Evolutionary conservation across 345 rosid genomes (phyloP).

Genomic region (Geranium rotundifolium): DNA sequence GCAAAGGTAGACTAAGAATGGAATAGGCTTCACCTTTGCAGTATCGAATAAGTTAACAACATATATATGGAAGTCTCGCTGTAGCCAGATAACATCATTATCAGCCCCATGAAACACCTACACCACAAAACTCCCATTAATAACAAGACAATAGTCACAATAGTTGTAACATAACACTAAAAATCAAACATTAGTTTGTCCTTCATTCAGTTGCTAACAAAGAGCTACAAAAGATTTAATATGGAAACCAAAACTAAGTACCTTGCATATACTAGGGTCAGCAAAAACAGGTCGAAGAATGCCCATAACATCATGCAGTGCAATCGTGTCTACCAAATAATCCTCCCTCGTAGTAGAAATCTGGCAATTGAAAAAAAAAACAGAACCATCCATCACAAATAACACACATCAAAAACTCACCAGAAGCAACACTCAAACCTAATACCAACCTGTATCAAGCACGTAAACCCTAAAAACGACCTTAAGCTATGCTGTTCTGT

Average conservation of each 20-base stretch:
- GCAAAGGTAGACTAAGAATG: background rate
- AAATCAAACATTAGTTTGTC: background rate
- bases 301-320: constrained; percentile 66
- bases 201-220: background rate
- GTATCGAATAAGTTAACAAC: constrained; percentile 91
- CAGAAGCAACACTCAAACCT: background rate
- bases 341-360: constrained; percentile 57
- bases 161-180: no score
- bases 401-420: background rate
- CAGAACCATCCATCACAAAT: background rate
- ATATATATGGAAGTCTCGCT: constrained; percentile 87
- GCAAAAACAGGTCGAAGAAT: constrained; percentile 62
- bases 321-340: constrained; percentile 69
- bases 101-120: constrained; percentile 98
- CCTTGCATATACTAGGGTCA: constrained; percentile 78
- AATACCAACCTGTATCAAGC: constrained; percentile 56
- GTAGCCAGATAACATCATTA: constrained; percentile 89
- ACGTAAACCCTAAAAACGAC: constrained; percentile 82
- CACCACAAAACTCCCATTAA: constrained; percentile 7
- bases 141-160: constrained; percentile 1
- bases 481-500: constrained; percentile 86
- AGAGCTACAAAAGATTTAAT: background rate
- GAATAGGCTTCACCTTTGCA: constrained; percentile 50
- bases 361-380: constrained; percentile 16
- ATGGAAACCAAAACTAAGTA: constrained; percentile 5